Conservation (phyloP, 2,329 filamentous ascomycete genomes). For the Lecanicillium sp. region DNA sequence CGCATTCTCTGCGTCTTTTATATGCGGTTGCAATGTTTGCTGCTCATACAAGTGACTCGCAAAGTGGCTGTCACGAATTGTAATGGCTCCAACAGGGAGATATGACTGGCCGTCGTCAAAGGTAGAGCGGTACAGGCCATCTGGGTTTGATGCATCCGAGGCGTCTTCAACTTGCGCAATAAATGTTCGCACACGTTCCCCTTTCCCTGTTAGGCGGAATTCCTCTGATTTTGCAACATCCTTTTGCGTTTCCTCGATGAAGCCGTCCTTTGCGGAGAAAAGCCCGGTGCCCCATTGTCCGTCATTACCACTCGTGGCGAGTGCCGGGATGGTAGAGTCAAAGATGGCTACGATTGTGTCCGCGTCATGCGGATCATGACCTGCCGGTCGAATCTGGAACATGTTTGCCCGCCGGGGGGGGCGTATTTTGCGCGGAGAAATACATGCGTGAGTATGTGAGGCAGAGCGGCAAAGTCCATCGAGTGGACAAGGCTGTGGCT, state of each 20-base stretch:
- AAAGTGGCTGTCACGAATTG: conserved; percentile 8
- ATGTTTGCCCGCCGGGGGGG: too few relatives aligned
- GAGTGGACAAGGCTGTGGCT: too few relatives aligned
- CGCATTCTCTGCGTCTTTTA: conserved; percentile 5
- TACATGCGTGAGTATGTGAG: too few relatives aligned
- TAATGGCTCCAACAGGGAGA: conserved; percentile 7
- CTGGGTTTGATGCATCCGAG: conserved; percentile 5
- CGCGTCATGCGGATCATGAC: conserved; percentile 15
- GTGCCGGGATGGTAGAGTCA: conserved; percentile 19
- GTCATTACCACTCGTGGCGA: conserved; percentile 17
- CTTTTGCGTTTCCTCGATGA: conserved; percentile 13
- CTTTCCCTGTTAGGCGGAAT: conserved; percentile 14
- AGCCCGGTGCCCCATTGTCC: conserved; percentile 20
- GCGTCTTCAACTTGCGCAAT: conserved; percentile 14
- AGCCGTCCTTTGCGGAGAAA: conserved; percentile 16
- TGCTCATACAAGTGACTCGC: conserved; percentile 8
- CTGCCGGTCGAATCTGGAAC: conserved; percentile 18
- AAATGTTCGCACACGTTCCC: conserved; percentile 17
- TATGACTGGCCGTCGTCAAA: conserved; percentile 1
- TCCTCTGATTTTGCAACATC: conserved; percentile 15
- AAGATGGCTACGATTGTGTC: conserved; percentile 21
- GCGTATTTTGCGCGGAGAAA: too few relatives aligned
- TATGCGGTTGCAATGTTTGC: neutral
- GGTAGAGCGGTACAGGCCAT: neutral
- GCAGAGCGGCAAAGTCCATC: too few relatives aligned